Evolutionary conservation across 208 protist species (phyloP).

Genomic region (Trypanosoma avium): DNA sequence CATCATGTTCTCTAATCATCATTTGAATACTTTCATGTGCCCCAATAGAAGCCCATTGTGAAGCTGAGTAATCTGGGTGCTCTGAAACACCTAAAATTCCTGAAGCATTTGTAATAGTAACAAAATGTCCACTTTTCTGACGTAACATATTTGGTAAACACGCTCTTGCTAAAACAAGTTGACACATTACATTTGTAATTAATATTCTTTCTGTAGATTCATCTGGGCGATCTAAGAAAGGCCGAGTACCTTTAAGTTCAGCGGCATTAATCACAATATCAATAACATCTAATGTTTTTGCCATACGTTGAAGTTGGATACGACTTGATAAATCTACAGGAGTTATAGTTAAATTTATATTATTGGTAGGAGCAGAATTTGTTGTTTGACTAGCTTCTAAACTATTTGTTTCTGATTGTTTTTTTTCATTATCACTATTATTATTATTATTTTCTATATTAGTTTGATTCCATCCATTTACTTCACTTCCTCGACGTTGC

Average conservation of each 20-base stretch:
- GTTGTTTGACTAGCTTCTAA: too few relatives aligned
- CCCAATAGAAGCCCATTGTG: slow-evolving; percentile 52
- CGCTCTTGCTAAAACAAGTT: slow-evolving; percentile 33
- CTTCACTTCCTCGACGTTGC: not conserved
- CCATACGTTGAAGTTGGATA: slow-evolving; percentile 44
- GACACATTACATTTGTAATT: slow-evolving; percentile 34
- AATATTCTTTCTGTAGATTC: slow-evolving; percentile 53
- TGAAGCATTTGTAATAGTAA: slow-evolving; percentile 37
- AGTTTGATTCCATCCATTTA: not conserved
- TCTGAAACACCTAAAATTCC: slow-evolving; percentile 21
- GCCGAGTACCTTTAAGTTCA: slow-evolving; percentile 22
- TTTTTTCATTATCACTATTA: not conserved
- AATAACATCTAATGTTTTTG: slow-evolving; percentile 37
- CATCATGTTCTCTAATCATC: slow-evolving; percentile 22
- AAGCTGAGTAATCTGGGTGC: slow-evolving; percentile 49
- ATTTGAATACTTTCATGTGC: slow-evolving; percentile 57
- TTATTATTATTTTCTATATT: too few relatives aligned
- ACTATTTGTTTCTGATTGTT: not conserved
- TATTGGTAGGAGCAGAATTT: not conserved
- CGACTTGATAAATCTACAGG: slow-evolving; percentile 45
- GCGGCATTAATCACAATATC: slow-evolving; percentile 57
- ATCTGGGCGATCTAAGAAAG: slow-evolving; percentile 44
- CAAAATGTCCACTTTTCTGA: slow-evolving; percentile 29
- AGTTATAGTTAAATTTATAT: not conserved
- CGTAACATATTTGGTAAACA: slow-evolving; percentile 38